Percentiles rank a stretch among this genome's conserved stretches.
phyloP scores from a whole-genome alignment of 257 asterid species.

The Rhazya stricta region DNA sequence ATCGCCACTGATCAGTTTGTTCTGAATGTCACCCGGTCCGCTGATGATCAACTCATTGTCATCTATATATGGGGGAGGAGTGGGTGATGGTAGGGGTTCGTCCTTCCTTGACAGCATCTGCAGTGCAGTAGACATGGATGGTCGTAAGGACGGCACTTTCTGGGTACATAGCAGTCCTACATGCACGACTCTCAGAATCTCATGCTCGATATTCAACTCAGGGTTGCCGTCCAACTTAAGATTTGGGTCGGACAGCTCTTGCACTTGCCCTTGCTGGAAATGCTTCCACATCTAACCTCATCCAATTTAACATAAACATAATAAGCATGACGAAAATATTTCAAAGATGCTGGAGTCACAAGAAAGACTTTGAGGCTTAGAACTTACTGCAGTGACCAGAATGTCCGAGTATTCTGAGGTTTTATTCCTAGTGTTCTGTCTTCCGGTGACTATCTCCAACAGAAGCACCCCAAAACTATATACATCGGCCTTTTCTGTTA shows the following conservation, averaged over 20 bases:
- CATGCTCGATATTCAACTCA: constrained; percentile 16
- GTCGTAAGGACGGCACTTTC: constrained; percentile 52
- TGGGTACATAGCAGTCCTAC: constrained; percentile 70
- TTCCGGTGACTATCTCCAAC: constrained; percentile 60
- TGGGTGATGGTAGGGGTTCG: constrained; percentile 55
- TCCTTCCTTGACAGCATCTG: constrained; percentile 56
- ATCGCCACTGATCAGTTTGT: constrained; percentile 12
- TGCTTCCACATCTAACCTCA: constrained; percentile 56
- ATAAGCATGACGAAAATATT: not conserved
- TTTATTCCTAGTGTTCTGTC: constrained; percentile 57
- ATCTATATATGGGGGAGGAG: constrained; percentile 64
- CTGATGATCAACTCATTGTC: constrained; percentile 41
- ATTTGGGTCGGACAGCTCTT: constrained; percentile 59
- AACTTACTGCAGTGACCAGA: constrained; percentile 49
- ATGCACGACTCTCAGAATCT: constrained; percentile 51
- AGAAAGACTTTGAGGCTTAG: not conserved
- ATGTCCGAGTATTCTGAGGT: constrained; percentile 54
- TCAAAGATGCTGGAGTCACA: not conserved
- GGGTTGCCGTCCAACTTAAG: constrained; percentile 44
- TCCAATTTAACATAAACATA: not conserved
- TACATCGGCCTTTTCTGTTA: too few species aligned
- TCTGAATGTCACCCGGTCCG: constrained; percentile 41
- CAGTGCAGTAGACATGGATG: constrained; percentile 64
- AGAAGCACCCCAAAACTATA: too few species aligned
- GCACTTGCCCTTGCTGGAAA: constrained; percentile 45